phyloP scores from a whole-genome alignment of 192 early-diverging fungal genomes.

The Backusella psychrophila region DNA sequence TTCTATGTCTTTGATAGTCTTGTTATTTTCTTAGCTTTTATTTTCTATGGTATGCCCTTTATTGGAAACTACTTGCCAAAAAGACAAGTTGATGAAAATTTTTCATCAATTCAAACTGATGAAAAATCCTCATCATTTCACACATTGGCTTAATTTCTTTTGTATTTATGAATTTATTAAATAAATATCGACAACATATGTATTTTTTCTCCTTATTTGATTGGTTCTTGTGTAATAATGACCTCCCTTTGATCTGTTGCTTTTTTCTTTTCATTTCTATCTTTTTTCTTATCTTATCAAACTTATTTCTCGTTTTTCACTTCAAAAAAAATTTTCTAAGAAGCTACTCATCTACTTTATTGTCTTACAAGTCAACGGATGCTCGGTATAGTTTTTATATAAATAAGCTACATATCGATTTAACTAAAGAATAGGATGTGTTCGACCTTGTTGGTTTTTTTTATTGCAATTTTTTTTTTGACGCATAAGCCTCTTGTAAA shows the following conservation, averaged over 20 bases:
- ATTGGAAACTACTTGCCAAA: constrained; percentile 10
- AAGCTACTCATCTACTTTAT: too few species aligned
- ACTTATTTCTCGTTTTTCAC: too few species aligned
- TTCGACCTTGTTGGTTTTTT: too few species aligned
- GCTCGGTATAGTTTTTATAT: too few species aligned
- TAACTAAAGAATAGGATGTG: too few species aligned
- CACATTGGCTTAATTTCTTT: neutral
- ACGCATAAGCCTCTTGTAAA: too few species aligned
- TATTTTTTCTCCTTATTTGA: neutral
- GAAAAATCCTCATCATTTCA: neutral
- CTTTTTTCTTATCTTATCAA: too few species aligned
- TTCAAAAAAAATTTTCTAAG: too few species aligned
- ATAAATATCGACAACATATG: neutral
- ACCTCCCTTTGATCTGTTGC: neutral
- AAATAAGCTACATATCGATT: too few species aligned
- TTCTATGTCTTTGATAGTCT: constrained; percentile 7
- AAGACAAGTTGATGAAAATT: neutral
- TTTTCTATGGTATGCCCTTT: neutral
- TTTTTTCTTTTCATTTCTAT: too few species aligned
- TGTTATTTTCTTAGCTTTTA: neutral
- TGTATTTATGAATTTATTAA: neutral
- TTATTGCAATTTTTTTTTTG: too few species aligned
- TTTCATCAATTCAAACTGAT: neutral
- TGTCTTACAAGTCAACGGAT: too few species aligned
- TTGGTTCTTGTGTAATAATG: neutral